Evolutionary conservation across 2,329 filamentous ascomycete species (phyloP), one percentile per base, ranked within the genome.

Genomic region (Epichloe hybrida): DNA sequence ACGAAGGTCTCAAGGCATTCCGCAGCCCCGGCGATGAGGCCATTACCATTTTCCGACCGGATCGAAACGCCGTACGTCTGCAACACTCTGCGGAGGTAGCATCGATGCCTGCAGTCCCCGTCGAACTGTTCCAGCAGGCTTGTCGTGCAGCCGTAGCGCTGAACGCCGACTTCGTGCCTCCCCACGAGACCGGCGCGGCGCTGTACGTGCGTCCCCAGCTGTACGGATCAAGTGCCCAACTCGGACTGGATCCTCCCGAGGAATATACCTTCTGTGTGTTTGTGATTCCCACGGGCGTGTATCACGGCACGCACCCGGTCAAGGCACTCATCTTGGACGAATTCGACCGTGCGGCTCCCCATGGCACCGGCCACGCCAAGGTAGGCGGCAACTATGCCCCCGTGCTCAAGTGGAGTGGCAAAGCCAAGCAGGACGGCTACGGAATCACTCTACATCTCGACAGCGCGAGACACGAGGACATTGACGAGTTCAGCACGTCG

Each of bases 1-100:
- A 95, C 74, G 93, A 98, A 67, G 93, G 93, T n/a, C 81, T 97
- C 66, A 97, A 97, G 70, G 90, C 91, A 50, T 96, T 96, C 77
- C 88, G 91, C 55, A 74, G 76, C 2, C 86, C 88, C 17, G 72
- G 77, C 52, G 80, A 85, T 66, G 65, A 74, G 53, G 69, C 71
- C 53, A 90, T 97, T 70, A 80, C 82, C 64, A 80, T 97, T 66
- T 97, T 97, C 80, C 85, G 91, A 4, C 87, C 91, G 0, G 77
- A 83, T 62, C 81, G 84, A 64, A 97, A 97, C 66, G 93, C 90
- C 38, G 69, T 72, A 41, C 87, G 91, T 53, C 80, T 97, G 75
- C 85, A 88, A 64, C 82, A 89, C 72, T 93, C 86, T 13, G 88
- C 88, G 43, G 80, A 80, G 48, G 90, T 85, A 63, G 83, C 94